Evolutionary conservation across 2,329 filamentous ascomycete species (phyloP).

Genomic region (Calonectria ilicicola): DNA sequence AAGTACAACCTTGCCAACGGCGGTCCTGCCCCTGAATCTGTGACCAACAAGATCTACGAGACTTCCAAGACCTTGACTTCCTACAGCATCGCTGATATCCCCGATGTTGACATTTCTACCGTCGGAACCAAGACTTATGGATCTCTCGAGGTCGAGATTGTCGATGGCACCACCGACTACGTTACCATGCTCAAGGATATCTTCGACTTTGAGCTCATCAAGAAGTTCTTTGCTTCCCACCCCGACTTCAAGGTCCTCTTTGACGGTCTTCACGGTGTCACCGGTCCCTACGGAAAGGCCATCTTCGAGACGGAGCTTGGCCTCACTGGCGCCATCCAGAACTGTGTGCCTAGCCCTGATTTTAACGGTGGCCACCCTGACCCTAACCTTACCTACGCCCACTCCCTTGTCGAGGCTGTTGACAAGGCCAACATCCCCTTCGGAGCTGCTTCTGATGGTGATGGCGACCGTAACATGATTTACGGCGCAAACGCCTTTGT

Average conservation of each 20-base stretch:
- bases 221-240: conserved; percentile 88
- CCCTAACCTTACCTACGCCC: conserved; percentile 96
- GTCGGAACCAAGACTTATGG: conserved; percentile 90
- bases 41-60: conserved; percentile 98
- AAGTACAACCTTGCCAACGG: conserved; percentile 99
- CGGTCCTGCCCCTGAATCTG: conserved; percentile 92
- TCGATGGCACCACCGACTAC: conserved; percentile 94
- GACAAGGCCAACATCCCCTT: conserved; percentile 94
- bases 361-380: conserved; percentile 98
- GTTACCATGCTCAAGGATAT: conserved; percentile 96
- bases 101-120: conserved; percentile 84
- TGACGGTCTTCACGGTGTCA: conserved; percentile 93
- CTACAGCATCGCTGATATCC: conserved; percentile 92
- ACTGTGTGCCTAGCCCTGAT: conserved; percentile 92
- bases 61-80: conserved; percentile 88
- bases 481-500: conserved; percentile 98
- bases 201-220: conserved; percentile 97
- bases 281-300: conserved; percentile 91
- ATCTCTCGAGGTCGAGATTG: conserved; percentile 90
- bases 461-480: conserved; percentile 99
- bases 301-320: conserved; percentile 97
- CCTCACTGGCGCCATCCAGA: conserved; percentile 82
- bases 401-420: conserved; percentile 92
- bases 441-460: conserved; percentile 94
- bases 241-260: conserved; percentile 97